Base-by-base conservation (phyloP, 2,329 filamentous ascomycete species). In the Exophiala calicioides region DNA sequence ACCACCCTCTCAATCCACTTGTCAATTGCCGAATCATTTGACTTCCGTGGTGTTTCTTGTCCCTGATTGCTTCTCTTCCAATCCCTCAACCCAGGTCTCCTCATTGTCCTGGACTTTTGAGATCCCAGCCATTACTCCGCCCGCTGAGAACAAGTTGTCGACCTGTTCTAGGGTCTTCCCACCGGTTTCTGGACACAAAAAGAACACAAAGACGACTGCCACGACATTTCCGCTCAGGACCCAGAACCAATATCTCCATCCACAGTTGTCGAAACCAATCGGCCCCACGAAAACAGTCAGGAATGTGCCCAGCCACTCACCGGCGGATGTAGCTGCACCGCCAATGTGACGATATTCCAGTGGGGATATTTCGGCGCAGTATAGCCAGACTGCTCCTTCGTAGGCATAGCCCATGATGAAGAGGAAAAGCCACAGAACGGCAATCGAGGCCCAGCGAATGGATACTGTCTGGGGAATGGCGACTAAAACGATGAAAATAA, bases 231-330 rank as follows among this genome's bases (percentile, higher is more conserved):
- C 64, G 15, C 63, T 59, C 27, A 59, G 42, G 35, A 67, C 34
- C 49, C 49, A 50, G 13, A 47, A 9, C 53, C 53, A 65, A 26
- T 61, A 62, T 50, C 65, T 64, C 64, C 64, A 67, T 7, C 64
- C 65, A n/a, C 42, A 35, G 20, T 55, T 55, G 6, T 55, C 54
- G 24, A 65, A 58, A 7, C 58, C 65, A 30, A 65, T 66, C 3
- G 64, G 64, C 2, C 64, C 64, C 3, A 62, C 65, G 40, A 61
- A 67, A 3, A 66, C 65, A 13, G 65, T 67, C 15, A 67, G 33
- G 47, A 66, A 67, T 2, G 64, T 62, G 51, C 62, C 62, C 29
- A 66, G 48, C 65, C 65, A 67, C 44, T 67, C 62, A 9, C 55
- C 60, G 8, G 59, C 63, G 23, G 62, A 55, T 23, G 57, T 60